Base-by-base conservation (phyloP, 2,329 filamentous ascomycete species). In the Fusarium sp. region DNA sequence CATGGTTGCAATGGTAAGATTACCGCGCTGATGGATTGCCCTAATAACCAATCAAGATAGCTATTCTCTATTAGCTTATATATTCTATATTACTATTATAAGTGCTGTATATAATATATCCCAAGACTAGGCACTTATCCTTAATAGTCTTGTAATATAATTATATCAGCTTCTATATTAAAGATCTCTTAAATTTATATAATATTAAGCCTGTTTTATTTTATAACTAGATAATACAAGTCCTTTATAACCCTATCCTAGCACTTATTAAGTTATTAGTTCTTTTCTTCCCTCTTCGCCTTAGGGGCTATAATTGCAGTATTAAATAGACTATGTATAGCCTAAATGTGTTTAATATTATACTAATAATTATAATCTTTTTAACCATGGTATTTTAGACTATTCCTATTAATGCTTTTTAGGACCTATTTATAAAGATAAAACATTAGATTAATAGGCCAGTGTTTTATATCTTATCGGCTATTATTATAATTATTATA, bases 181-280 rank as follows among this genome's bases (percentile, higher is more conserved):
- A 28, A 33, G 21, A 62, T 4, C 37, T 74, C 5, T 73, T 71
- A 23, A 32, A 66, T 7, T 59, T 58, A 1, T 75, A 75, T 32
- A 49, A 76, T 9, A 7, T 62, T 9, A 60, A 76, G 28, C 73
- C 74, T 4, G 64, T 67, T 6, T 53, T 76, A 4, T 76, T 73
- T 12, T 76, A 74, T 53, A 76, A 76, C 28, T 76, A 69, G 74
- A 70, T 75, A 19, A 67, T 76, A 62, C 74, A 76, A 40, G 74
- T 76, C 5, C 67, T 84, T 5, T 86, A 86, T 77, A 86, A 85
- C 58, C 85, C 85, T 1, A 83, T 86, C 49, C 73, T 86, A 5
- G 83, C 83, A 8, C 78, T 86, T 15, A 81, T 86, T 63, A 86
- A 86, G 73, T 80, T 81, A 4, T 86, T 85, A 0, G 79, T 86